Evolutionary conservation across 1,139 yeast genomes (phyloP).

Genomic region (Yamadazyma kanchanaburiensis): DNA sequence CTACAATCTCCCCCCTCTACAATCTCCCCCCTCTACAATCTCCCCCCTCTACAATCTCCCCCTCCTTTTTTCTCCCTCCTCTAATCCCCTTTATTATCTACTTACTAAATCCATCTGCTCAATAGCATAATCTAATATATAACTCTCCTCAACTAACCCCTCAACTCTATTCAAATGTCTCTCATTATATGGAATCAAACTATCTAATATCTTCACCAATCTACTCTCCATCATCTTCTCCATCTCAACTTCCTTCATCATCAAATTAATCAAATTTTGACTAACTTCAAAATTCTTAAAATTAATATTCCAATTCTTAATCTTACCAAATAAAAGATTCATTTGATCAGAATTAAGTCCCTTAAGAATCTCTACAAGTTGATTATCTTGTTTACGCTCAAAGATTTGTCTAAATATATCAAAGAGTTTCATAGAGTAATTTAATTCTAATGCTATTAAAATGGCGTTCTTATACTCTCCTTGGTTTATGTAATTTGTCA

Average conservation of each 20-base stretch:
- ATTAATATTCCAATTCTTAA: constrained; percentile 94
- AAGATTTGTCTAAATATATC: constrained; percentile 62
- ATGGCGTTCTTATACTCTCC: constrained; percentile 90
- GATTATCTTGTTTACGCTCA: constrained; percentile 39
- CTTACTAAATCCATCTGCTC: constrained; percentile 58
- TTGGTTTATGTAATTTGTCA: constrained; percentile 65
- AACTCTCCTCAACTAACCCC: constrained; percentile 80
- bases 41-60: too few species aligned
- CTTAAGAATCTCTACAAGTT: constrained; percentile 64
- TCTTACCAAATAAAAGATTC: constrained; percentile 58
- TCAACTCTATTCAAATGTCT: constrained; percentile 79
- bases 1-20: too few species aligned
- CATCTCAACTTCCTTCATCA: constrained; percentile 53
- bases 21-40: too few species aligned
- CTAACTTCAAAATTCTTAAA: constrained; percentile 77
- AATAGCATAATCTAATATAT: constrained; percentile 77
- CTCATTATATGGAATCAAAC: constrained; percentile 79
- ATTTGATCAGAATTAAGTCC: constrained; percentile 60
- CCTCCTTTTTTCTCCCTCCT: too few species aligned
- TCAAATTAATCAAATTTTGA: constrained; percentile 67
- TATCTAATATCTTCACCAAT: constrained; percentile 63
- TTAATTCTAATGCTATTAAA: constrained; percentile 74
- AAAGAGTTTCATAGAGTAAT: constrained; percentile 83
- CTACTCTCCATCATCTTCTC: constrained; percentile 60
- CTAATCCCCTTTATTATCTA: too few species aligned